Conservation (phyloP, 257 asterid species). For the Solanum bulbocastanum region DNA sequence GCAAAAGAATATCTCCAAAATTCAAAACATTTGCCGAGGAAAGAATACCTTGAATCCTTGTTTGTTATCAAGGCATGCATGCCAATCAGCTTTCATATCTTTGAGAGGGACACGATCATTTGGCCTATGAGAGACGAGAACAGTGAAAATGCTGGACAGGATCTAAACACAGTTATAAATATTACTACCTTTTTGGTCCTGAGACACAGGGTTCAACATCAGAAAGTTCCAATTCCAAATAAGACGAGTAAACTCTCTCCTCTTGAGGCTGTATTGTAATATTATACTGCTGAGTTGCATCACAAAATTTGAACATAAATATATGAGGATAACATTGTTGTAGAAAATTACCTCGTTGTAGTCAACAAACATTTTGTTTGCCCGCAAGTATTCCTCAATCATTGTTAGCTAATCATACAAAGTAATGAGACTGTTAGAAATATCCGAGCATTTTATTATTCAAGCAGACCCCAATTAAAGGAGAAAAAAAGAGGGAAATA, state of each 20-base stretch:
- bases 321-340: background rate
- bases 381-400: conserved; percentile 79
- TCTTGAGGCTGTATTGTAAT: conserved; percentile 59
- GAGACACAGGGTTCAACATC: conserved; percentile 80
- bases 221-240: conserved; percentile 58
- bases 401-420: conserved; percentile 49
- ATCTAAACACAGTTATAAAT: background rate
- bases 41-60: conserved; percentile 76
- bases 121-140: conserved; percentile 41
- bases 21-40: background rate
- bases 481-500: background rate
- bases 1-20: background rate
- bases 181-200: conserved; percentile 88
- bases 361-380: conserved; percentile 79
- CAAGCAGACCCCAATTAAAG: background rate
- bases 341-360: conserved; percentile 50
- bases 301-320: background rate
- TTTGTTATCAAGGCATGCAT: conserved; percentile 65
- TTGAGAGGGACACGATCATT: conserved; percentile 76
- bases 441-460: background rate
- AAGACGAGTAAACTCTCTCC: conserved; percentile 67
- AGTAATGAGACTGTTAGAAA: background rate
- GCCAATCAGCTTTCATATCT: conserved; percentile 91
- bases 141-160: background rate
- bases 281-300: background rate